Conservation (phyloP, 257 asterid genomes). For the Thymus quinquecostatus region DNA sequence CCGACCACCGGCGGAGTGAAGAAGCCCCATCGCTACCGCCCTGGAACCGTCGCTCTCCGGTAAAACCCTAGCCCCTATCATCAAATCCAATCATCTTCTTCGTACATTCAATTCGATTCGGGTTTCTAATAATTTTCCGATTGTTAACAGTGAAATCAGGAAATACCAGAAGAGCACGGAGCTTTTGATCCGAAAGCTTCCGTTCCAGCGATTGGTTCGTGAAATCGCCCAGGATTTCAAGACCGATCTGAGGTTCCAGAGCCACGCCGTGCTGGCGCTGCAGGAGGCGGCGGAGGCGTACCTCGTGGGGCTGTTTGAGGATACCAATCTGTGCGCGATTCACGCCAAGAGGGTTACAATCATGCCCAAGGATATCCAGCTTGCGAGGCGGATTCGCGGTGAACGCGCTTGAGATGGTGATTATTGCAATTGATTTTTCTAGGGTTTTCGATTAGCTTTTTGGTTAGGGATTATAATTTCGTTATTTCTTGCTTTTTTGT, state of each 20-base stretch:
- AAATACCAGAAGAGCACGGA: constrained; percentile 83
- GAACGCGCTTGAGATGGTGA: constrained; percentile 56
- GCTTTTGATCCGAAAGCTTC: constrained; percentile 67
- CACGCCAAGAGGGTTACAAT: constrained; percentile 81
- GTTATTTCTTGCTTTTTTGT: no score
- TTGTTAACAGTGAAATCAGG: constrained; percentile 63
- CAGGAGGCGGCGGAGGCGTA: constrained; percentile 85
- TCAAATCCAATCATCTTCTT: not conserved
- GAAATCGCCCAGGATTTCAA: constrained; percentile 42
- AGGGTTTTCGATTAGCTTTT: not conserved
- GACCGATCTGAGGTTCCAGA: constrained; percentile 39
- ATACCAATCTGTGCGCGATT: constrained; percentile 74
- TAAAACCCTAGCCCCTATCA: constrained; percentile 18
- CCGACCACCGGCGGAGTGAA: constrained; percentile 83
- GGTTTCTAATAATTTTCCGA: not conserved
- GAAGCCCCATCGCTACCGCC: constrained; percentile 86
- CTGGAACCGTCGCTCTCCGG: constrained; percentile 85
- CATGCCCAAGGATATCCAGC: constrained; percentile 81
- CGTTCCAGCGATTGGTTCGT: constrained; percentile 62
- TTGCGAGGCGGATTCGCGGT: constrained; percentile 80
- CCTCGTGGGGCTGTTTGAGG: constrained; percentile 75
- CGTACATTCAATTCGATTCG: not conserved
- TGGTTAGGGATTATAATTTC: no score
- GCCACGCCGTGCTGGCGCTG: constrained; percentile 51
- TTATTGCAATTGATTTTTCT: not conserved